phyloP scores from a whole-genome alignment of 2,329 filamentous ascomycete genomes.

The Trichocomaceae sp. region DNA sequence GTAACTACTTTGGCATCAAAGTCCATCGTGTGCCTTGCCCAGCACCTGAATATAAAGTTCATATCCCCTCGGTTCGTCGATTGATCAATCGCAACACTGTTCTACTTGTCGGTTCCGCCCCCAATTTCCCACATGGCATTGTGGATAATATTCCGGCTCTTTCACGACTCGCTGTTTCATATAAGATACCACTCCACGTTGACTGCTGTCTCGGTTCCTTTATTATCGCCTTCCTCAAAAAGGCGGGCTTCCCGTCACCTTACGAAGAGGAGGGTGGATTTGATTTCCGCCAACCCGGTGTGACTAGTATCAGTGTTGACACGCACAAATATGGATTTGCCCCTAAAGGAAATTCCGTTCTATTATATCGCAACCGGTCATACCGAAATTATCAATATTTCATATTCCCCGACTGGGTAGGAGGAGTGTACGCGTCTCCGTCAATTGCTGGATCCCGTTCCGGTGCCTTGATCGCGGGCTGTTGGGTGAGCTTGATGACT shows the following conservation, averaged over 20 bases:
- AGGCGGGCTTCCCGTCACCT: constrained; percentile 68
- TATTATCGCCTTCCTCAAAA: constrained; percentile 82
- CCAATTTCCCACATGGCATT: constrained; percentile 97
- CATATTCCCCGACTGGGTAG: constrained; percentile 87
- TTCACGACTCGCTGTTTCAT: constrained; percentile 71
- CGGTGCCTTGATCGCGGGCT: constrained; percentile 88
- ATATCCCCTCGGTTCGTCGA: constrained; percentile 68
- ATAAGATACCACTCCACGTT: constrained; percentile 82
- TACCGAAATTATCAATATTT: constrained; percentile 93
- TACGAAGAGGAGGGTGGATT: constrained; percentile 68
- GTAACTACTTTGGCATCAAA: constrained; percentile 95
- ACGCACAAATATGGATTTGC: constrained; percentile 99
- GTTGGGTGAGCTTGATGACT: constrained; percentile 87
- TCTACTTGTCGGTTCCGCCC: constrained; percentile 85
- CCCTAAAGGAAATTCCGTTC: constrained; percentile 90
- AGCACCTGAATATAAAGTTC: constrained; percentile 76
- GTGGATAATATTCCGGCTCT: constrained; percentile 88
- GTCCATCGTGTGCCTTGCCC: constrained; percentile 82
- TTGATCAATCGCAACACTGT: constrained; percentile 93
- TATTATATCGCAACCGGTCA: constrained; percentile 75
- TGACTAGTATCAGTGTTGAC: constrained; percentile 92
- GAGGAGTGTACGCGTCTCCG: constrained; percentile 91
- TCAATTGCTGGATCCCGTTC: constrained; percentile 86
- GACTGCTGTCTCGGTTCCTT: constrained; percentile 98
- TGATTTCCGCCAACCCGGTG: constrained; percentile 88